Base-by-base conservation (phyloP, 1,139 yeast genomes). In the Kodamaea sp. region DNA sequence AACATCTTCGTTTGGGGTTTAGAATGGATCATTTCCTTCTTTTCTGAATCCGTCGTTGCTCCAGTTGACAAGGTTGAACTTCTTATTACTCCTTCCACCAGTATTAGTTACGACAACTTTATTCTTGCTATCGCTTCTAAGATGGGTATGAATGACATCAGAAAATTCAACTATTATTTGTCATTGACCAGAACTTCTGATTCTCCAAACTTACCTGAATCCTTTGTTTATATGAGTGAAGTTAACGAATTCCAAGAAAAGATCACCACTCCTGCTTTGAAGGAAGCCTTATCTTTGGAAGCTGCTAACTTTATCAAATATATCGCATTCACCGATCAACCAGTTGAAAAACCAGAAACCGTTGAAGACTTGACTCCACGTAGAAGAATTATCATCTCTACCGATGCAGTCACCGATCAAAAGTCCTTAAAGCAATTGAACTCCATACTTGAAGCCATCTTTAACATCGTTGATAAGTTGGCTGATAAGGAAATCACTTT, bases 161-260 rank as follows among this genome's bases (percentile, higher is more conserved):
- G 97, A 65, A 79, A 74, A 36, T 78, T 77, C 46, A 83, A 85
- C 66, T 92, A 88, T 67, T 90, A 69, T 64, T 71, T 90, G 57
- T 84, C 96, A 1, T 74, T 90, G 56, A 87, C 97, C 50, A 85
- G 79, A 54, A 88, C 96, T 30, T 56, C 84, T 29, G 87, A 81
- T 55, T 81, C 89, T 25, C 61, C 75, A 25, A 73, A 75, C 51
- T 69, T 90, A 53, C 96, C 97, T 34, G 56, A 66, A 39, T 78
- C 84, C 42, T 84, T 76, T 58, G 96, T 89, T 20, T 87, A 80
- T 65, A 90, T 92, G 98, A 74, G 87, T 53, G 98, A 92, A 69
- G 79, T 79, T 42, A 75, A 80, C 45, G 97, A 90, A 59, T 72
- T 87, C 63, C 88, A 83, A 52, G 88, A 81, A 6, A 69, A 78